These are phyloP conservation scores for Bryum argenteum DNA, from an alignment of 225 moss, liverwort and hornwort genomes.

Conservation along the genomic window DNA sequence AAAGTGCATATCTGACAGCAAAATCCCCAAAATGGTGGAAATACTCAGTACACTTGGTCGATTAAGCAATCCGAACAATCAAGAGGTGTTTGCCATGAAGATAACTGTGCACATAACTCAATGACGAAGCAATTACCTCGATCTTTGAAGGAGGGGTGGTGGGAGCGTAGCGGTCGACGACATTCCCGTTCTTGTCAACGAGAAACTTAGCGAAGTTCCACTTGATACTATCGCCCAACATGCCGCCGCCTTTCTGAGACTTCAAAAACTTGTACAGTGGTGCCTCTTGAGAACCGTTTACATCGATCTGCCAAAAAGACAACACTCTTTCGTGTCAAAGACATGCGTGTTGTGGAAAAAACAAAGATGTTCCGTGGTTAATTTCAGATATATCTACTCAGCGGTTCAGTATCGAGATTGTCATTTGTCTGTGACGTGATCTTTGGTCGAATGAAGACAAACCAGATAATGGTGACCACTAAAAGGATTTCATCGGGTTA, in stretches of 20 bases:
- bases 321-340: too few species aligned
- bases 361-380: too few species aligned
- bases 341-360: too few species aligned
- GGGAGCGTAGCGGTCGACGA: slow-evolving; percentile 90
- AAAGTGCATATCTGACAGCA: not conserved
- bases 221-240: slow-evolving; percentile 88
- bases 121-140: slow-evolving; percentile 46
- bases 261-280: slow-evolving; percentile 87
- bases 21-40: not conserved
- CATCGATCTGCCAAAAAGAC: slow-evolving; percentile 61
- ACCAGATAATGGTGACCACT: not conserved
- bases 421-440: too few species aligned
- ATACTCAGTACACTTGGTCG: not conserved
- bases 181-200: slow-evolving; percentile 78
- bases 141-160: slow-evolving; percentile 86
- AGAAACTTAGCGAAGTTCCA: slow-evolving; percentile 97
- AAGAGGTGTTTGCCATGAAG: not conserved
- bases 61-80: not conserved
- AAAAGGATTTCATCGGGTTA: not conserved
- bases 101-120: not conserved
- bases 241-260: slow-evolving; percentile 78
- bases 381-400: too few species aligned
- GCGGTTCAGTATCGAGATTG: too few species aligned
- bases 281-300: slow-evolving; percentile 81
- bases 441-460: not conserved